These are phyloP conservation scores for Raddia guianensis DNA, from an alignment of 176 grass and related monocot genomes.

Conservation along the genomic window DNA sequence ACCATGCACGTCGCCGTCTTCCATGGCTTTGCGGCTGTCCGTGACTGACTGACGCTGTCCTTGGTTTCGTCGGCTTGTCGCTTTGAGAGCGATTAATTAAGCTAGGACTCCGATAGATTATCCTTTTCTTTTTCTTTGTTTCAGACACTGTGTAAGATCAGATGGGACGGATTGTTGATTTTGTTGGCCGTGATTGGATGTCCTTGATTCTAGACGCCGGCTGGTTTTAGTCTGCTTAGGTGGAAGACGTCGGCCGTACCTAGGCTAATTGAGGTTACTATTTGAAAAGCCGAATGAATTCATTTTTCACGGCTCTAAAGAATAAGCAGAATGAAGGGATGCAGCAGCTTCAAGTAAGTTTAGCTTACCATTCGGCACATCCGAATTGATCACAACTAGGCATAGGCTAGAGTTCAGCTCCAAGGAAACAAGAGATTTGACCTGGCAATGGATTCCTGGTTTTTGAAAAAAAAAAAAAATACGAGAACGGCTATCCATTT, in stretches of 20 bases:
- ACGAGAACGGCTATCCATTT: too few relatives aligned
- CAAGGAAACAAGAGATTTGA: too few relatives aligned
- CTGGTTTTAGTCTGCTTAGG: not conserved
- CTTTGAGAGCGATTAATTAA: not conserved
- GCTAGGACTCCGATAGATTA: not conserved
- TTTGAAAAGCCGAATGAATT: too few relatives aligned
- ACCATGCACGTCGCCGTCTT: not conserved
- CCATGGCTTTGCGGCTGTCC: conserved; percentile 26
- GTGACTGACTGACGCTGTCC: conserved; percentile 12
- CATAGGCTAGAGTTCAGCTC: too few relatives aligned
- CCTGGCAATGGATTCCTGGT: too few relatives aligned
- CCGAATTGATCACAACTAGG: too few relatives aligned
- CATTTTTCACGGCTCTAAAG: too few relatives aligned
- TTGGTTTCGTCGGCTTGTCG: not conserved
- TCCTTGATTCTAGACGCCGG: not conserved
- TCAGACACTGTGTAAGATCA: not conserved
- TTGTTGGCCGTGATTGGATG: not conserved
- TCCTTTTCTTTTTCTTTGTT: not conserved
- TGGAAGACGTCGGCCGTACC: not conserved
- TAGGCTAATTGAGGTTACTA: too few relatives aligned
- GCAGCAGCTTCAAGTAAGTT: too few relatives aligned
- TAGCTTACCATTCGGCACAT: too few relatives aligned
- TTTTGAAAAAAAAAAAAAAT: too few relatives aligned
- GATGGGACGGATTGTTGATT: not conserved
- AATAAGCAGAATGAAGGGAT: too few relatives aligned